phyloP scores from a whole-genome alignment of 768 basidiomycete species.

The Strobilomyces confusus region DNA sequence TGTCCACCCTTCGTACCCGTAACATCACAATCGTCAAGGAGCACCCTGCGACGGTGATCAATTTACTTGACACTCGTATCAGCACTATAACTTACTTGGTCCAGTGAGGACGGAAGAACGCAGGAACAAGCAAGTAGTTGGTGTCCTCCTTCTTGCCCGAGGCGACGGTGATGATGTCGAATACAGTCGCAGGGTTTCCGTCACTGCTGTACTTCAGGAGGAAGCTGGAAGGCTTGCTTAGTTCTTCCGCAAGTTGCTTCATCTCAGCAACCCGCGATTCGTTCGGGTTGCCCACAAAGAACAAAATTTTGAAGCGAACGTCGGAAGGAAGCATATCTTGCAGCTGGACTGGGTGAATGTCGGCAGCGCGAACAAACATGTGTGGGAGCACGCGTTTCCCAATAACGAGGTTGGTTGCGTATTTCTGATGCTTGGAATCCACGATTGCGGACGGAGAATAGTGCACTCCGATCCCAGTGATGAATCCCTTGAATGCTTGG shows the following conservation, averaged over 20 bases:
- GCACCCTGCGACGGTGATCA: constrained; percentile 20
- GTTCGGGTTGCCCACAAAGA: not conserved
- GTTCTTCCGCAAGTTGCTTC: not conserved
- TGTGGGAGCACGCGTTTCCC: not conserved
- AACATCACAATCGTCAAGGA: constrained; percentile 32
- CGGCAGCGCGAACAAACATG: not conserved
- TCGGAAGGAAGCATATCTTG: not conserved
- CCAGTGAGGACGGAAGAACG: constrained; percentile 7
- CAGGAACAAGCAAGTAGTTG: constrained; percentile 32
- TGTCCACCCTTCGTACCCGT: constrained; percentile 28
- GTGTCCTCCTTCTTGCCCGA: constrained; percentile 1
- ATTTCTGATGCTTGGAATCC: not conserved
- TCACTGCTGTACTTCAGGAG: not conserved
- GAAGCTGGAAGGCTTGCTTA: not conserved
- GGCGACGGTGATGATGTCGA: not conserved
- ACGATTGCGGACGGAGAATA: not conserved
- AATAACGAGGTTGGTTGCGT: not conserved
- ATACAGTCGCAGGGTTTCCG: not conserved
- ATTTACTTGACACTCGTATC: too few relatives aligned
- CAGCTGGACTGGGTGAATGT: not conserved
- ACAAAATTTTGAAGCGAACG: not conserved
- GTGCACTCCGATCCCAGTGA: not conserved
- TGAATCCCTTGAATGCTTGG: not conserved
- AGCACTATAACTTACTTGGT: not conserved
- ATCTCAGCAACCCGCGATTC: not conserved